These are phyloP conservation scores for Gaertneriomyces sp. DNA, from an alignment of 192 early-diverging fungal species.

Conservation along the genomic window DNA sequence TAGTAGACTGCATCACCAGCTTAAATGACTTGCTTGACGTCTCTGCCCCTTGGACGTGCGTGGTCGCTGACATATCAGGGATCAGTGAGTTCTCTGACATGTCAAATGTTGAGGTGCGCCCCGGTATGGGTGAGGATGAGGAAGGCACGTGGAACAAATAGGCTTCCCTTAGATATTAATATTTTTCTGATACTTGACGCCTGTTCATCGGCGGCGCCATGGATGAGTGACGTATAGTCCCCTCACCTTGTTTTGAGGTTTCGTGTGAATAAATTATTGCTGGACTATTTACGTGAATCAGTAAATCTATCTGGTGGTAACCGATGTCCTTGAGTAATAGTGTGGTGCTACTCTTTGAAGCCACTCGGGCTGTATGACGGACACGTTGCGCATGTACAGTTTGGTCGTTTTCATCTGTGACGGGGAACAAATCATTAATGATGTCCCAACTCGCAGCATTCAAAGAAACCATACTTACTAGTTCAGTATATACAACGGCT, in stretches of 20 bases:
- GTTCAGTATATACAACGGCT: constrained; percentile 84
- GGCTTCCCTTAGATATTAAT: no score
- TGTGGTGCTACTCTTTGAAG: constrained; percentile 72
- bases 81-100: constrained; percentile 25
- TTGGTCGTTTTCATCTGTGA: constrained; percentile 74
- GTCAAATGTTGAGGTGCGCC: constrained; percentile 11
- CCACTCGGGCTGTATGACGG: constrained; percentile 79
- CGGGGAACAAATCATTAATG: neutral
- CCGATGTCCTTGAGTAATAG: constrained; percentile 44
- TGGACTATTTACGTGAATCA: neutral
- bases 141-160: no score
- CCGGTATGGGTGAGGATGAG: no score
- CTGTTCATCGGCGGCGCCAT: no score
- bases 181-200: no score
- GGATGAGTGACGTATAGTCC: no score
- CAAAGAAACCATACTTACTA: constrained; percentile 49
- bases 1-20: constrained; percentile 20
- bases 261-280: neutral
- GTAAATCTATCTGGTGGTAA: neutral
- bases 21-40: constrained; percentile 25
- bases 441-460: neutral
- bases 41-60: constrained; percentile 19
- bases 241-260: no score
- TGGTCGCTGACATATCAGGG: constrained; percentile 16
- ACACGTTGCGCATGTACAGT: constrained; percentile 83